These are phyloP conservation scores for Combretum micranthum DNA, from an alignment of 345 rosid species.

Conservation along the genomic window DNA sequence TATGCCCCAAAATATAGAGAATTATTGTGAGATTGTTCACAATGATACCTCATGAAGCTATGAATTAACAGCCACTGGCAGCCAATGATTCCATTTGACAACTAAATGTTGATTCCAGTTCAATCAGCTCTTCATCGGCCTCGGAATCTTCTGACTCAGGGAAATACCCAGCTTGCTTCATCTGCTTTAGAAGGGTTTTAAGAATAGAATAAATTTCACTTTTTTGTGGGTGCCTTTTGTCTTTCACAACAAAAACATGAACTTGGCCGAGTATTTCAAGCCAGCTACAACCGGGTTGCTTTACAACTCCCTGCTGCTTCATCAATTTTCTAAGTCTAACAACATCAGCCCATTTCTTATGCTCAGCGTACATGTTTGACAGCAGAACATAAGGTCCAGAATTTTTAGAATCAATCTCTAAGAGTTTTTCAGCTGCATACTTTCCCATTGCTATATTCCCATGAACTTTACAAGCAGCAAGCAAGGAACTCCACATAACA, in stretches of 20 bases:
- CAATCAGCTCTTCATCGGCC: slow-evolving; percentile 24
- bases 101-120: slow-evolving; percentile 9
- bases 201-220: slow-evolving; percentile 39
- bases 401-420: slow-evolving; percentile 55
- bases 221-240: slow-evolving; percentile 44
- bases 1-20: no score
- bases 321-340: slow-evolving; percentile 45
- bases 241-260: slow-evolving; percentile 76
- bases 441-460: slow-evolving; percentile 49
- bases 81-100: no score
- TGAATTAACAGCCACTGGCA: no score
- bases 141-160: slow-evolving; percentile 21
- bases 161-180: slow-evolving; percentile 49
- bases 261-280: slow-evolving; percentile 45
- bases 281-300: slow-evolving; percentile 94
- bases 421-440: slow-evolving; percentile 57
- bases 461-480: slow-evolving; percentile 82
- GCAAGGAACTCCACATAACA: slow-evolving; percentile 83
- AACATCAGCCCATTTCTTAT: slow-evolving; percentile 63
- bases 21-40: no score
- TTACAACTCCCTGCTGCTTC: slow-evolving; percentile 55
- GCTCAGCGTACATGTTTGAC: slow-evolving; percentile 80
- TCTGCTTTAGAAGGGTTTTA: slow-evolving; percentile 35
- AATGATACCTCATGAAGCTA: no score
- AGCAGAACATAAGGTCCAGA: slow-evolving; percentile 90